Base-by-base conservation (phyloP, 2,329 filamentous ascomycete species). In the Cladosporium halotolerans region DNA sequence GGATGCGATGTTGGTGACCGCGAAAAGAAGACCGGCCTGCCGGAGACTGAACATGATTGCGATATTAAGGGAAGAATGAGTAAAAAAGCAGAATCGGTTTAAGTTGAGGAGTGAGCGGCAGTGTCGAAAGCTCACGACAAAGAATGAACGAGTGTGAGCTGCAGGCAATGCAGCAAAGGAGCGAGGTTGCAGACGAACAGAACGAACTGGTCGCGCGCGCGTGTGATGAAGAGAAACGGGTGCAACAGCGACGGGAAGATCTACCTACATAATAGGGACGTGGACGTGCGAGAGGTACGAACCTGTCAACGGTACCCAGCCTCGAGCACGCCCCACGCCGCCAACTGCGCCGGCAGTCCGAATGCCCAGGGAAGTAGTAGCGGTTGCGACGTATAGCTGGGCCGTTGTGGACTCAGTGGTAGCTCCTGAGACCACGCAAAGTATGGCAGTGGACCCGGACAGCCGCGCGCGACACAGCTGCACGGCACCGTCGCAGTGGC, bases 151-250 rank as follows among this genome's bases (percentile, higher is more conserved):
- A 51, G 44, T 51, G 48, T 51, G 48, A n/a, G 14, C 33, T 51
- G 48, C 23, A 34, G 40, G 28, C 16, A 16, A 44, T 38, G 23
- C 48, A 51, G 48, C 33, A 28, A 42, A 42, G 19, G 16, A 28
- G 44, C 43, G n/a, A 43, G 39, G 34, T 13, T 51, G 33, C 48
- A 51, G 38, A 39, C 48, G 44, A 51, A 51, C 48, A 51, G 48
- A 51, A 6, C 32, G n/a, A 51, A 51, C 48, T 51, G 48, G 31
- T 51, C 48, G 48, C 48, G 40, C 43, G 48, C 40, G 40, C 44
- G 32, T 43, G 18, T 51, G 48, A 28, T 43, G 40, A 51, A 23
- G 48, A 43, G 40, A 44, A 51, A 51, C 40, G 31, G 39, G n/a
- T 13, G 8, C 31, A 16, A 14, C 18, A 43, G 28, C 23, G 28